These are phyloP conservation scores for Claviceps paspali DNA, from an alignment of 2,329 filamentous ascomycete species.

Conservation along the genomic window DNA sequence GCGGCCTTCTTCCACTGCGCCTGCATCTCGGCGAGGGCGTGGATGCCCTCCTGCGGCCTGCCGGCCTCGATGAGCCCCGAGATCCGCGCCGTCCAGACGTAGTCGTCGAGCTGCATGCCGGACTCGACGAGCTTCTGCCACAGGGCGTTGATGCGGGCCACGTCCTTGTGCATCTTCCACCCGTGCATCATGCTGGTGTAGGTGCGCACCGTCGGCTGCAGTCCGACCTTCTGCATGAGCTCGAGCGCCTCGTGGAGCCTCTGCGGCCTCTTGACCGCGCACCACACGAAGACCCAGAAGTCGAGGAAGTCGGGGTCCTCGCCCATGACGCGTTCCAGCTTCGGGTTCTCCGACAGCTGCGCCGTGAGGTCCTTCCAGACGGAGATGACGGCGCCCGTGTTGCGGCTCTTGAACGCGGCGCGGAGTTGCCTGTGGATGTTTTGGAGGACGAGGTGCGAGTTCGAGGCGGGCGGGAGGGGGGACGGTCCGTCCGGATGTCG, in stretches of 20 bases:
- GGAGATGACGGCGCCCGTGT: conserved; percentile 14
- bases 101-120: conserved; percentile 43
- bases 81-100: conserved; percentile 58
- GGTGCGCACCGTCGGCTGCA: conserved; percentile 45
- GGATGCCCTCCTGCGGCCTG: conserved; percentile 39
- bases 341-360: conserved; percentile 11
- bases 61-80: conserved; percentile 45
- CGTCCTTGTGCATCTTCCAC: conserved; percentile 44
- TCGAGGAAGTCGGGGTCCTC: conserved; percentile 21
- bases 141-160: conserved; percentile 44
- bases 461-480: too few species aligned
- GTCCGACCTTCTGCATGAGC: conserved; percentile 29
- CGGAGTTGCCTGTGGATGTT: conserved; percentile 18
- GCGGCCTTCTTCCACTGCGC: conserved; percentile 36
- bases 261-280: conserved; percentile 16
- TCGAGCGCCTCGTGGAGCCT: conserved; percentile 23
- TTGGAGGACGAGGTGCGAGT: too few species aligned
- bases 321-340: conserved; percentile 15
- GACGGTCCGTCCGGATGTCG: too few species aligned
- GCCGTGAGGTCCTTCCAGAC: conserved; percentile 20
- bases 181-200: conserved; percentile 64
- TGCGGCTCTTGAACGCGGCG: conserved; percentile 15
- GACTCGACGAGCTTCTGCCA: conserved; percentile 49
- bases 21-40: conserved; percentile 51
- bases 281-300: conserved; percentile 26